Base-by-base conservation (phyloP, 1,284 basidiomycete species). In the Ceratobasidium papillatum region DNA sequence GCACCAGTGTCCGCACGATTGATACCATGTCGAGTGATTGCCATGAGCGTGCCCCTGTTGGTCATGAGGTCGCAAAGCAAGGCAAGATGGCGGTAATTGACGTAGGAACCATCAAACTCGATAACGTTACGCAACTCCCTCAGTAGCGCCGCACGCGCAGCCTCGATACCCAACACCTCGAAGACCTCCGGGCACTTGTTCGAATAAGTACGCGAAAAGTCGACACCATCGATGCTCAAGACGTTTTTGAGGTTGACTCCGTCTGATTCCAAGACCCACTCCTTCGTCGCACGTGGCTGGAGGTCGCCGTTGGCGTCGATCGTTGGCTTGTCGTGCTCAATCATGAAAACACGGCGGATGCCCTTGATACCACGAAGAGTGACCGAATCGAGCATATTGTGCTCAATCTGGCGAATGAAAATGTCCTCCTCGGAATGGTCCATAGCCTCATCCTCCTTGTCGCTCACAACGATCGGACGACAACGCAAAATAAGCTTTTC, bases 1-100 rank as follows among this genome's bases (percentile, higher is more conserved):
- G 98, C 97, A 51, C 96, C 96, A 11, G 96, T 97, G 80, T 99
- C 96, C 36, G 97, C 94, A 73, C 97, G 91, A 84, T 99, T 99
- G 84, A 99, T 99, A 83, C 98, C 98, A 81, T 99, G 98, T 64
- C 98, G 95, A 62, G 98, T 99, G 83, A 99, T 99, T 12, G 97
- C 95, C 97, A 99, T 99, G 77, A 99, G 87, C 9, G 89, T 84
- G 49, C 98, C 98, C 75, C 95, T 94, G 80, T 97, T 95, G 14
- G 97, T 99, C 98, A 99, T 99, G 66, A 99, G 87, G 82, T 99
- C 98, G 82, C 95, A 97, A 30, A 99, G 89, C 22, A 99, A 86
- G 0, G 96, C 94, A 74, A 99, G 86, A 82, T 99, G 98, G 72
- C 98, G 92, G 84, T 98, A 99, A 84, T 99, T 99, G 86, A 99